Base-by-base conservation (phyloP, 352 stramenopile species). In the Pythium grandisporangium region DNA sequence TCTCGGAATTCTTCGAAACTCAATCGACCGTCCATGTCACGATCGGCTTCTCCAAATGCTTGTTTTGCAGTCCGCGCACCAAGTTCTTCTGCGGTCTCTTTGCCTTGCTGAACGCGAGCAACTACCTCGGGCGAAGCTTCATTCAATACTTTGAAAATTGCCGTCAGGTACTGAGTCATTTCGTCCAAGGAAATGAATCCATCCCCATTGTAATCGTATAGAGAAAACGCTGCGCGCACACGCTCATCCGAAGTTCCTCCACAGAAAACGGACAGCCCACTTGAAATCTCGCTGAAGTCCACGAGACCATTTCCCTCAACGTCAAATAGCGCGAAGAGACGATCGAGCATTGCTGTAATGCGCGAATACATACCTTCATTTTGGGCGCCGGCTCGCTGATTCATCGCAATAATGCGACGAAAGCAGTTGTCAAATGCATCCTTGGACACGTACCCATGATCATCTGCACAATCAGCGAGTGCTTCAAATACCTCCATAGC, bases 161-260 rank as follows among this genome's bases (percentile, higher is more conserved):
- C 75, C 5, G 77, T 88, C 23, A 95, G 53, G 54, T 93, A 93
- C 17, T 59, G 61, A n/a, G 63, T 60, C 79, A 95, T 91, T 45
- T 95, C 81, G 3, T 91, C 68, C 22, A 74, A 61, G 1, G 80
- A 92, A 24, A 95, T 86, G 46, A 71, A 79, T 1, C 82, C 80
- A 35, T 95, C 80, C 10, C 70, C 77, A 42, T 94, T 89, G 53
- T 81, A 85, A 45, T 94, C 81, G 47, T 88, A 91, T 32, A 91
- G 35, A n/a, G 70, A 58, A 51, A 94, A 94, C 14, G 76, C 73
- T 6, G 79, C 66, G 14, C 68, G 61, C 17, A 88, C 70, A 29
- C 84, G 84, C 30, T 92, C 74, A 27, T 89, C 68, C 0, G 68
- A 84, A n/a, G 63, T 70, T 16, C 80, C 79, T 14, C 83, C 79